A percentile compares a stretch with the other conserved stretches of the same genome.
Conservation (phyloP, 1,284 basidiomycete species). For the Athelia psychrophila region DNA sequence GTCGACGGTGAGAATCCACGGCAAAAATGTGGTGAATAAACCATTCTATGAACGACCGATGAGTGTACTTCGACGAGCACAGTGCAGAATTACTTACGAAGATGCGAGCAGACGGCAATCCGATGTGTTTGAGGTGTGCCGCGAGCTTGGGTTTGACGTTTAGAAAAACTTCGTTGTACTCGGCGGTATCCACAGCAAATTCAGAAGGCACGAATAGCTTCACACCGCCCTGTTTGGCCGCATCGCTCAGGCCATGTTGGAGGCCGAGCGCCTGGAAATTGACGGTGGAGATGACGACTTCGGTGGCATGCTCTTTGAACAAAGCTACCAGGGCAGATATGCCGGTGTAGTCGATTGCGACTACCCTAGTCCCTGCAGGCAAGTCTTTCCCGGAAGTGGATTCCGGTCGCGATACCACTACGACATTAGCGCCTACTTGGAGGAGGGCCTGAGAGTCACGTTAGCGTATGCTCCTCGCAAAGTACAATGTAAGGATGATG, state of each 20-base stretch:
- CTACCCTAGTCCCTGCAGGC: slow-evolving; percentile 22
- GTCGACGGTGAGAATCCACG: slow-evolving; percentile 16
- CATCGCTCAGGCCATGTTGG: slow-evolving; percentile 28
- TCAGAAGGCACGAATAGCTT: slow-evolving; percentile 38
- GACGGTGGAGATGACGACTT: slow-evolving; percentile 33
- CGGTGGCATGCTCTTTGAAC: slow-evolving; percentile 28
- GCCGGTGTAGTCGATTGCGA: slow-evolving; percentile 28
- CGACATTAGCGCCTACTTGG: too few relatives aligned
- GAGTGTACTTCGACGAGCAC: background rate
- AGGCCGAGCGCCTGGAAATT: slow-evolving; percentile 18
- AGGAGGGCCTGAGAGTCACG: too few relatives aligned
- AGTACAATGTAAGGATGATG: too few relatives aligned
- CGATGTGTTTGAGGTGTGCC: slow-evolving; percentile 27
- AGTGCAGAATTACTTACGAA: slow-evolving; percentile 24
- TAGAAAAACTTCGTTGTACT: background rate
- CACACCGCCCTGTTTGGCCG: slow-evolving; percentile 32
- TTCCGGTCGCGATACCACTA: too few relatives aligned
- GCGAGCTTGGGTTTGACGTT: slow-evolving; percentile 1
- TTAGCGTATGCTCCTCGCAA: too few relatives aligned
- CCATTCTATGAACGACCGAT: slow-evolving; percentile 18
- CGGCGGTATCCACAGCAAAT: slow-evolving; percentile 23
- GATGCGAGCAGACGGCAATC: slow-evolving; percentile 27
- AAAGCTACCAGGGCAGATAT: slow-evolving; percentile 22
- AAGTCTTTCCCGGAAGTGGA: background rate
- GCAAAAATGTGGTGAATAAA: slow-evolving; percentile 21